These are phyloP conservation scores for Lachnellula occidentalis DNA, from an alignment of 2,329 filamentous ascomycete species.

Conservation along the genomic window DNA sequence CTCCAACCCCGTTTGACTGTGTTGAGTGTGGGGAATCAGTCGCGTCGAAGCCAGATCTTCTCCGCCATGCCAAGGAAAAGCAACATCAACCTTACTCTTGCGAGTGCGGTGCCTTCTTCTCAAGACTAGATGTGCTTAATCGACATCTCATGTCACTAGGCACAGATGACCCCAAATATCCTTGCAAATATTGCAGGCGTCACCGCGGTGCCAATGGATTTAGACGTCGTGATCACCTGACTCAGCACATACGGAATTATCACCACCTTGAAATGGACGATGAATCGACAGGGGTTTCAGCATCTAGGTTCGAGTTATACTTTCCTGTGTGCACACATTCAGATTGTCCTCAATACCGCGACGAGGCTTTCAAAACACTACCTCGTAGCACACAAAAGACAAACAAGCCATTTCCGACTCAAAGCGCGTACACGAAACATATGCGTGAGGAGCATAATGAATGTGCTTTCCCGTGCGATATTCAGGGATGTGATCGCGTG, in stretches of 20 bases:
- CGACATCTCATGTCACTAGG: conserved; percentile 25
- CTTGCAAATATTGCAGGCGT: conserved; percentile 31
- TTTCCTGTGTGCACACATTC: conserved; percentile 13
- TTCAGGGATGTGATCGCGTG: conserved; percentile 25
- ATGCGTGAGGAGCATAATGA: conserved; percentile 34
- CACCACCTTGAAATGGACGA: conserved; percentile 29
- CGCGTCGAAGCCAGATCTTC: conserved; percentile 6
- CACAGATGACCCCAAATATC: conserved; percentile 17
- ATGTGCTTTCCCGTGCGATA: conserved; percentile 31
- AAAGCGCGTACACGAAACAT: conserved; percentile 32
- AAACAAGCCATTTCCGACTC: conserved; percentile 11
- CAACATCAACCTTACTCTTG: conserved; percentile 16
- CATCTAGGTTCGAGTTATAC: not conserved
- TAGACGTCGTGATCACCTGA: conserved; percentile 34
- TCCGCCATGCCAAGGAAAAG: conserved; percentile 9
- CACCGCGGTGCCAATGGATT: conserved; percentile 33
- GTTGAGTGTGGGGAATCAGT: conserved; percentile 8
- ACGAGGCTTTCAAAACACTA: conserved; percentile 8
- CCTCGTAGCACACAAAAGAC: not conserved
- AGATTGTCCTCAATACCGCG: conserved; percentile 9
- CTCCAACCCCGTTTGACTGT: conserved; percentile 5
- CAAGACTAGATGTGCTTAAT: conserved; percentile 25
- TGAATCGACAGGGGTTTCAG: not conserved
- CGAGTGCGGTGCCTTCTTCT: conserved; percentile 26
- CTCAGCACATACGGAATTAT: conserved; percentile 34